Evolutionary conservation across 768 basidiomycete genomes (phyloP), one percentile per base, ranked within the genome.

Genomic region (Hygrocybe punicea): DNA sequence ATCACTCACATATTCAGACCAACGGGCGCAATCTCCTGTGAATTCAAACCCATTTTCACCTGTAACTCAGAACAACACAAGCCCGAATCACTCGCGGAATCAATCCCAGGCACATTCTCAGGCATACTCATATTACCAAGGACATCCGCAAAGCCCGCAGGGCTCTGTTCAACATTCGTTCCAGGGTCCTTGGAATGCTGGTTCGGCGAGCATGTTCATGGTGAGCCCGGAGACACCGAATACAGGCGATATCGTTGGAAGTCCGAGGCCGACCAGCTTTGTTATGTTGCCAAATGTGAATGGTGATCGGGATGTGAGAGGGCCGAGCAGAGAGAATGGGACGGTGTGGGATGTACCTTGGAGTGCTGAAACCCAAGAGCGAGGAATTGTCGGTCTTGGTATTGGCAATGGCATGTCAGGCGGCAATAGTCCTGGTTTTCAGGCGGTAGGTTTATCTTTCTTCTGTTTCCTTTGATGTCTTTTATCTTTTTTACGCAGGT

Each of bases 1-100:
- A 0, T 84, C 85, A 0, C 74, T 89, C 47, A 63, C 78, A 21
- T 83, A 86, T 50, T 78, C 81, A 0, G 81, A 83, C 35, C 73
- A 74, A 13, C 74, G 69, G 14, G 66, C 42, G 62, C 74, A 14
- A 68, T 69, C 62, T 11, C 68, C 59, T 42, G 52, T 59, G 23
- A 63, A 62, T 3, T 59, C 61, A 14, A 64, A 57, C 51, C 64
- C 71, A 4, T 55, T 60, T 19, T 65, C 72, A 5, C 71, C 69
- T 13, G 69, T 73, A 6, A 72, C 72, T 40, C 59, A 44, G 36
- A 7, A 51, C 48, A 34, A 33, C 54, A 25, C 46, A 34, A 29
- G 54, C 51, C 9, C 34, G 2, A 39, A 36, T 5, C 74, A 81
- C 61, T 76, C 79, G 8, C 65, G 80, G 49, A 71, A 69, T 4